Conservation (phyloP, 768 basidiomycete species). For the Podaxis rugospora region DNA sequence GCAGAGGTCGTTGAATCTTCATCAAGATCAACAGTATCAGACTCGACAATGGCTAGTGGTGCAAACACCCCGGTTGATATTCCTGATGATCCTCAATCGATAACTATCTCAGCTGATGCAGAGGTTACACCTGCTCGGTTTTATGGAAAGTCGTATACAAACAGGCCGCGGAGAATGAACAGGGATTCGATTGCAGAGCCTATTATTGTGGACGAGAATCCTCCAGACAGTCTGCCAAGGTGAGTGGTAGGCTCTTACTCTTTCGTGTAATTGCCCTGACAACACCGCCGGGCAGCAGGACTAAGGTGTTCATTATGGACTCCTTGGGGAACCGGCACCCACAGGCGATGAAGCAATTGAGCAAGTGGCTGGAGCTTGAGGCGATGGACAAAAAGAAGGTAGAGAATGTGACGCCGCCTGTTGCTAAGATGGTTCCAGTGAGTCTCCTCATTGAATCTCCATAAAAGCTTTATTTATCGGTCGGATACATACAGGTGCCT, state of each 20-base stretch:
- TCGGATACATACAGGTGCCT: conserved; percentile 61
- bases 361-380: conserved; percentile 68
- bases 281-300: conserved; percentile 34
- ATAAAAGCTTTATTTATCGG: not conserved
- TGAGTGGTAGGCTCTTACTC: not conserved
- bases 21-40: not conserved
- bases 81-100: not conserved
- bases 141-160: conserved; percentile 1
- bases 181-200: not conserved
- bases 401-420: conserved; percentile 31
- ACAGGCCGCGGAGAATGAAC: not conserved
- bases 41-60: not conserved
- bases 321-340: conserved; percentile 78
- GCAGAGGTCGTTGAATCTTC: conserved; percentile 16
- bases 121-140: conserved; percentile 6
- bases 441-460: conserved; percentile 13
- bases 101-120: not conserved
- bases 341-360: conserved; percentile 56
- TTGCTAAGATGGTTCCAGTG: conserved; percentile 52
- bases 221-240: not conserved
- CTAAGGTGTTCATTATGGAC: conserved; percentile 85
- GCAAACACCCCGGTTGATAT: not conserved
- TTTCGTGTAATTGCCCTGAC: not conserved
- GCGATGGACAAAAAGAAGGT: conserved; percentile 65
- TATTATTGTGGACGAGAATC: not conserved